These are phyloP conservation scores for Ceratocystis smalleyi DNA, from an alignment of 2,329 filamentous ascomycete species.

Conservation along the genomic window DNA sequence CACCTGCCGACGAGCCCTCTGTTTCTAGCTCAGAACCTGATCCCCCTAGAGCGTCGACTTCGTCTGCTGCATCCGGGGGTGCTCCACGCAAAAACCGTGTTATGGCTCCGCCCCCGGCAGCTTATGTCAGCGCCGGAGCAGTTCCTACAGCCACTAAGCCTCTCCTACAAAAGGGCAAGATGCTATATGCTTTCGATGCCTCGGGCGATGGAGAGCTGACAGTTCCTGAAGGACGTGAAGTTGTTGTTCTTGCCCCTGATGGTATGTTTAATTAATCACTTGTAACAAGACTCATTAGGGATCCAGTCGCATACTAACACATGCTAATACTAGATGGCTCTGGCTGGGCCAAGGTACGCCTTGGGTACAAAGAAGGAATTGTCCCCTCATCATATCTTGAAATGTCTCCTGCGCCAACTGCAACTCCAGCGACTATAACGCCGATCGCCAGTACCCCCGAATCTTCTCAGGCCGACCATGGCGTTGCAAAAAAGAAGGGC, in stretches of 20 bases:
- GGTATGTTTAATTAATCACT: conserved; percentile 42
- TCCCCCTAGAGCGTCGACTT: conserved; percentile 17
- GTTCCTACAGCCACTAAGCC: conserved; percentile 29
- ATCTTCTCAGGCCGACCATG: conserved; percentile 42
- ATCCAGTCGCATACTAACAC: conserved; percentile 21
- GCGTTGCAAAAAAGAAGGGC: conserved; percentile 61
- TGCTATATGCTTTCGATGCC: conserved; percentile 78
- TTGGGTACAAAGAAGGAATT: conserved; percentile 61
- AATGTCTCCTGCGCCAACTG: conserved; percentile 31
- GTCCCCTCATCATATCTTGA: conserved; percentile 83
- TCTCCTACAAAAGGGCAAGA: conserved; percentile 53
- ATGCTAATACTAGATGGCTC: conserved; percentile 55
- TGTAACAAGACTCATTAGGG: background rate
- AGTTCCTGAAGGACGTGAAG: conserved; percentile 62
- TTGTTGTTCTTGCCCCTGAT: conserved; percentile 70
- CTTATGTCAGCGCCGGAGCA: conserved; percentile 58
- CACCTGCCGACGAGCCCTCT: conserved; percentile 35
- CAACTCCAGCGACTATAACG: conserved; percentile 23
- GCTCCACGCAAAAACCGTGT: conserved; percentile 50
- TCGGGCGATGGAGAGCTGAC: conserved; percentile 67
- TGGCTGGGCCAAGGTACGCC: conserved; percentile 78
- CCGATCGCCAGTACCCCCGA: conserved; percentile 24
- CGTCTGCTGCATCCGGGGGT: conserved; percentile 7
- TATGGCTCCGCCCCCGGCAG: conserved; percentile 70
- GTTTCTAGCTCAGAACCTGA: conserved; percentile 17